phyloP scores from a whole-genome alignment of 257 asterid genomes.

The Capsicum rhomboideum region DNA sequence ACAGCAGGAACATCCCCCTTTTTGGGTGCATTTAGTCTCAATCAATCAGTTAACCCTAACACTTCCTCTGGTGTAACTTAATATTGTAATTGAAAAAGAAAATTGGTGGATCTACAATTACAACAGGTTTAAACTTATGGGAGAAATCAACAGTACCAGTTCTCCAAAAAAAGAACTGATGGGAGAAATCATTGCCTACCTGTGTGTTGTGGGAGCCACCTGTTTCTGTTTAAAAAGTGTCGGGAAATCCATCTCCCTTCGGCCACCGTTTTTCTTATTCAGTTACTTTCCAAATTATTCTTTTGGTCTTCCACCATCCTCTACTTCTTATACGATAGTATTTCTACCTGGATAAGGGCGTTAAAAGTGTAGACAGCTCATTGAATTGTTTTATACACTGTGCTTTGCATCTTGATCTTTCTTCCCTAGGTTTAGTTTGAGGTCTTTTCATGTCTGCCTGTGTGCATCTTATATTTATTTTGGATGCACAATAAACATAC shows the following conservation, averaged over 20 bases:
- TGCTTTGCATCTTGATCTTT: not conserved
- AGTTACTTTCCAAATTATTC: not conserved
- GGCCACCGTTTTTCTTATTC: not conserved
- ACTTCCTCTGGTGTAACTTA: not conserved
- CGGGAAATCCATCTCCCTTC: not conserved
- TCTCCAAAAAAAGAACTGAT: no score
- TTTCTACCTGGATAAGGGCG: not conserved
- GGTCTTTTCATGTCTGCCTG: not conserved
- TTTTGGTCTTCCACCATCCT: not conserved
- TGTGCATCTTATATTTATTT: not conserved
- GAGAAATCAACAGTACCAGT: not conserved
- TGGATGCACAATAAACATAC: not conserved
- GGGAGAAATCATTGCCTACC: not conserved
- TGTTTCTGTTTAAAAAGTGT: not conserved
- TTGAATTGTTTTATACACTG: not conserved
- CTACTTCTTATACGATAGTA: not conserved
- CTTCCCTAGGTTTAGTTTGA: not conserved
- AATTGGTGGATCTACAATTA: not conserved
- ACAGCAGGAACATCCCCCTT: not conserved
- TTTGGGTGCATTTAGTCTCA: not conserved
- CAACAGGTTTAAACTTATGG: not conserved
- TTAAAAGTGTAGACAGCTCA: not conserved
- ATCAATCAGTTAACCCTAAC: not conserved
- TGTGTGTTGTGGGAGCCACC: no score
- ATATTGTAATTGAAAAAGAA: not conserved